Evolutionary conservation across 2,329 filamentous ascomycete genomes (phyloP), one percentile per base, ranked within the genome.

Genomic region (Fusarium sp.): DNA sequence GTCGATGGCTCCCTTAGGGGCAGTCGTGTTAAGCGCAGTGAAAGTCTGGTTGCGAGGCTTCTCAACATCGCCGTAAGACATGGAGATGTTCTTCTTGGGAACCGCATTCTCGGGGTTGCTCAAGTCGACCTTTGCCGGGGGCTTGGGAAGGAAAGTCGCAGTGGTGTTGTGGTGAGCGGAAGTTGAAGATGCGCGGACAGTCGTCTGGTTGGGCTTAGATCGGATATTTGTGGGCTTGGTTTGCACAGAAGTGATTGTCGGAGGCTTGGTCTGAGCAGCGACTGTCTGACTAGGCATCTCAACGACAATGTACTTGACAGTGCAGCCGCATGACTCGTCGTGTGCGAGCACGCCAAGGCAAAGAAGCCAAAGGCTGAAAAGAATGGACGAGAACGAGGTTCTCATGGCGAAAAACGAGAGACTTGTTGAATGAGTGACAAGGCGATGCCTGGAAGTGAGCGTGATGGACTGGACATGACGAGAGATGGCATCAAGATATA

Each of bases 381-480:
- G 62, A 60, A 66, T 41, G 63, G 63, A 66, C 63, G 52, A 66
- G 63, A 66, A 66, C 51, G 52, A 66, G 12, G 62, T 45, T 42
- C 63, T 66, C 63, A 66, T 66, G 33, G 7, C 60, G 33, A 12
- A 66, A 23, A 51, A 45, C n/a, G 33, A 44, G 7, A 10, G 38
- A 39, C n/a, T 4, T 39, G 5, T 14, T 51, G 19, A 66, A 66
- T n/a, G 62, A 66, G 14, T 60, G 63, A 45, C 46, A 63, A 63
- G 62, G 59, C 46, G 46, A 31, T 58, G 52, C 52, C 19, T 66
- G 33, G 14, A 15, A 23, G 11, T 45, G 52, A 57, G 52, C 37
- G 19, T 46, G 23, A 27, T 3, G 23, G 33, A 18, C 6, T 2
- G 10, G 31, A 31, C 38, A 35, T 66, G 37, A n/a, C 4, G 23